phyloP scores from a whole-genome alignment of 139 green algal genomes.

The Chlamydomonas schloesseri region DNA sequence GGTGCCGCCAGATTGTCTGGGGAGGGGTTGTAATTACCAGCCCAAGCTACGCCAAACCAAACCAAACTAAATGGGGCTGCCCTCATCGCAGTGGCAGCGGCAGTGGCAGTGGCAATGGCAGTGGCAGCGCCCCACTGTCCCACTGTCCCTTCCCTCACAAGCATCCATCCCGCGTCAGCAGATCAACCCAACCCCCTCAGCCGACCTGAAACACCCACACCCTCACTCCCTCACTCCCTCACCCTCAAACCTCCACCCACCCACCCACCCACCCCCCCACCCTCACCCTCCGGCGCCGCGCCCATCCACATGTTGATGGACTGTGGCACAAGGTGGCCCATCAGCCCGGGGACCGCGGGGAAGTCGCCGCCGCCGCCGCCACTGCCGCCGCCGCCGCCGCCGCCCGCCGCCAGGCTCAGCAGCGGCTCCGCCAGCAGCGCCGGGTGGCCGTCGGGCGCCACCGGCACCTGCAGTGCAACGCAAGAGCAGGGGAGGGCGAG shows the following conservation, averaged over 20 bases:
- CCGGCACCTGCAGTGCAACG: slow-evolving; percentile 59
- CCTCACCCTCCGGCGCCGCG: slow-evolving; percentile 42
- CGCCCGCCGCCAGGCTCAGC: not conserved
- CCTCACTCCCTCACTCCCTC: too few relatives aligned
- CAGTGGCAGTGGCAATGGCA: too few relatives aligned
- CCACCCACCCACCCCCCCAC: not conserved
- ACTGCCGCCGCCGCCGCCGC: too few relatives aligned
- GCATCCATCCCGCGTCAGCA: not conserved
- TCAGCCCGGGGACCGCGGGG: slow-evolving; percentile 65
- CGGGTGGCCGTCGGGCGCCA: slow-evolving; percentile 68
- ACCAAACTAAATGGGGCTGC: too few relatives aligned
- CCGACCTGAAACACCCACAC: too few relatives aligned
- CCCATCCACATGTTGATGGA: slow-evolving; percentile 83
- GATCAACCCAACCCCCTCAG: not conserved
- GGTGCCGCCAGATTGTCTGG: too few relatives aligned
- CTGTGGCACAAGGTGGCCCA: slow-evolving; percentile 81
- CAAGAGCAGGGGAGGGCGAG: too few relatives aligned
- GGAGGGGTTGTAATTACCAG: too few relatives aligned
- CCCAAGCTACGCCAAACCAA: too few relatives aligned
- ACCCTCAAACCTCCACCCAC: not conserved
- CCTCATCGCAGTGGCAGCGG: too few relatives aligned
- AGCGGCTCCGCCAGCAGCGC: slow-evolving; percentile 72
- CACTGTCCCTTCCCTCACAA: not conserved
- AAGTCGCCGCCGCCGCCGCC: slow-evolving; percentile 65
- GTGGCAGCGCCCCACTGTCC: too few relatives aligned